phyloP scores from a whole-genome alignment of 2,329 filamentous ascomycete species.

The Paecilomyces dactylethromorphus region DNA sequence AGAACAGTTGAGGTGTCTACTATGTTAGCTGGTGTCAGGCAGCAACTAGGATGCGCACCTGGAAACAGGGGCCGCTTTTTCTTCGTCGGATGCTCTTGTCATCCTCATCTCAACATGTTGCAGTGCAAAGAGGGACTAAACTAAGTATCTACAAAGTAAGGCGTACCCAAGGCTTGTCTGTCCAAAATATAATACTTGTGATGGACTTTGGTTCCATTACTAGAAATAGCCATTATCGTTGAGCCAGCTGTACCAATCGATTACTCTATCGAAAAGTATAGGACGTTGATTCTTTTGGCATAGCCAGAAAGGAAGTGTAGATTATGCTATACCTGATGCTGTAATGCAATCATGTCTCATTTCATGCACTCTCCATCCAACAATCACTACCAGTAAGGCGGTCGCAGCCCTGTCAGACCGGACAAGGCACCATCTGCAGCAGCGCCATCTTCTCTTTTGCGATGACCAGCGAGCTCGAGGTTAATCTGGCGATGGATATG shows the following conservation, averaged over 20 bases:
- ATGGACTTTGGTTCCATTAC: too few relatives aligned
- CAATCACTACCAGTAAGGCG: conserved; percentile 38
- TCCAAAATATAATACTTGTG: too few relatives aligned
- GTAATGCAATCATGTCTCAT: neutral
- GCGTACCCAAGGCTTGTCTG: neutral
- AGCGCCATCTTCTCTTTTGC: conserved; percentile 39
- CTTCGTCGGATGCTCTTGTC: neutral
- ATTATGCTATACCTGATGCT: neutral
- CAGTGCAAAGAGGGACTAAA: neutral
- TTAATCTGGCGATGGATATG: conserved; percentile 91
- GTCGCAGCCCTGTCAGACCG: conserved; percentile 39
- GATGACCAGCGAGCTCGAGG: conserved; percentile 60
- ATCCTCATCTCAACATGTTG: neutral
- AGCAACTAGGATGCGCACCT: neutral
- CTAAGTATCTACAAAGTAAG: neutral
- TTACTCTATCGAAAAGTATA: neutral
- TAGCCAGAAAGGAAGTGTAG: neutral
- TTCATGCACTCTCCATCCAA: neutral
- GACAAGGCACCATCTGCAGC: conserved; percentile 35
- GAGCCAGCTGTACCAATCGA: neutral
- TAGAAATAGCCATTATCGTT: neutral
- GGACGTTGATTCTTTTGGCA: neutral
- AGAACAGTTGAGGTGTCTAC: neutral
- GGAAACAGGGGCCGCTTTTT: neutral
- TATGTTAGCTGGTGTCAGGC: neutral